Conservation (phyloP, 1,139 yeast genomes). For the Suzukiozyma palmioleophila region DNA sequence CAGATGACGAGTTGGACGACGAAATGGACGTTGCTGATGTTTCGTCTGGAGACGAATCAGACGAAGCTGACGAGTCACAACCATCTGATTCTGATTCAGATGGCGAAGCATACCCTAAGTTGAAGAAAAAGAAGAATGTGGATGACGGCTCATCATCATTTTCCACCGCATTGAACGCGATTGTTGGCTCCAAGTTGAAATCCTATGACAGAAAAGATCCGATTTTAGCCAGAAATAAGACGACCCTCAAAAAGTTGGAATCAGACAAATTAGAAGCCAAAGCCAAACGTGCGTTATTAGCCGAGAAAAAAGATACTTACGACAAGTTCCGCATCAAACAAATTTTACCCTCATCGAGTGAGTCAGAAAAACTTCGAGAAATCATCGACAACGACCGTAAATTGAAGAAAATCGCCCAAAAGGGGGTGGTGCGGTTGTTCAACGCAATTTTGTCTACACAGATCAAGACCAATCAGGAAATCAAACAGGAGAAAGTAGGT, state of each 20-base stretch:
- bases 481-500: conserved; percentile 34
- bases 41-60: conserved; percentile 12
- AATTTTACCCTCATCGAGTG: conserved; percentile 57
- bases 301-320: conserved; percentile 65
- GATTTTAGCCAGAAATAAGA: conserved; percentile 75
- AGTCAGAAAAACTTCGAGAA: conserved; percentile 49
- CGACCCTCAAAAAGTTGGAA: conserved; percentile 67
- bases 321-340: conserved; percentile 67
- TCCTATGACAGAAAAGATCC: conserved; percentile 89
- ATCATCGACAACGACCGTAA: conserved; percentile 65
- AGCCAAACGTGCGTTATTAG: conserved; percentile 66
- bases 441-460: conserved; percentile 90
- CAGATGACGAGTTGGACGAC: conserved; percentile 12
- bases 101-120: conserved; percentile 31
- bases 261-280: conserved; percentile 78
- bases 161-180: conserved; percentile 79
- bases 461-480: conserved; percentile 46
- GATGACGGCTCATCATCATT: conserved; percentile 73
- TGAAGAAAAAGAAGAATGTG: conserved; percentile 44
- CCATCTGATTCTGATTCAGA: conserved; percentile 20
- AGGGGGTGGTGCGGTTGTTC: conserved; percentile 88
- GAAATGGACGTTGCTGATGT: conserved; percentile 11
- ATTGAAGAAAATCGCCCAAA: conserved; percentile 81
- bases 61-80: conserved; percentile 16
- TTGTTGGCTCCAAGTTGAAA: conserved; percentile 79